Conservation (phyloP, 208 protist species). For the Histomonas meleagridis region DNA sequence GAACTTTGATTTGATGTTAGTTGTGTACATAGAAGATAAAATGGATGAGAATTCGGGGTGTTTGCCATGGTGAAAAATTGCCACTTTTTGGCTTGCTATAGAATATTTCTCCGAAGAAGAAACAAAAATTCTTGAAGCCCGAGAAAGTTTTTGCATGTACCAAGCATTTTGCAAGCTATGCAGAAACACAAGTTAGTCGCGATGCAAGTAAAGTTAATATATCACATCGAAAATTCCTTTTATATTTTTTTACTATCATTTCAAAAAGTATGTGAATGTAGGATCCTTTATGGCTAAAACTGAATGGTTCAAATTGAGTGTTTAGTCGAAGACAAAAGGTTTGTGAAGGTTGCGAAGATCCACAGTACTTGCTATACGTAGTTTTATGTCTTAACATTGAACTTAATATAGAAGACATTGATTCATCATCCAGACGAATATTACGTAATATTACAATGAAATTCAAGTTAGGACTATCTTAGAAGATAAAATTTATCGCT, state of each 20-base stretch:
- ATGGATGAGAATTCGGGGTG: no score
- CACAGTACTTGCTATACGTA: not conserved
- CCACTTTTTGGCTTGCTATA: no score
- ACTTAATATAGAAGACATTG: not conserved
- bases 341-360: not conserved
- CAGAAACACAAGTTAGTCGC: conserved; percentile 43
- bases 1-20: no score
- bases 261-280: conserved; percentile 34
- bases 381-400: not conserved
- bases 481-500: conserved; percentile 8
- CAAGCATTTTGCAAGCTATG: conserved; percentile 57
- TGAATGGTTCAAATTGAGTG: not conserved
- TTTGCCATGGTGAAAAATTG: no score
- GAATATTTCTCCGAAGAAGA: no score
- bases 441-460: not conserved
- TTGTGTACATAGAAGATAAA: no score
- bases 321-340: not conserved
- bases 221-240: conserved; percentile 41
- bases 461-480: not conserved
- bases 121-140: no score
- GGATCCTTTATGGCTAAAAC: conserved; percentile 40
- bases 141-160: conserved; percentile 45
- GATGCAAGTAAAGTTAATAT: conserved; percentile 47
- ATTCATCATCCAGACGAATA: not conserved
- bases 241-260: conserved; percentile 52